Evolutionary conservation across 495 filamentous ascomycete species (phyloP), one percentile per base, ranked within the genome.

Genomic region (Talaromyces thailandensis): DNA sequence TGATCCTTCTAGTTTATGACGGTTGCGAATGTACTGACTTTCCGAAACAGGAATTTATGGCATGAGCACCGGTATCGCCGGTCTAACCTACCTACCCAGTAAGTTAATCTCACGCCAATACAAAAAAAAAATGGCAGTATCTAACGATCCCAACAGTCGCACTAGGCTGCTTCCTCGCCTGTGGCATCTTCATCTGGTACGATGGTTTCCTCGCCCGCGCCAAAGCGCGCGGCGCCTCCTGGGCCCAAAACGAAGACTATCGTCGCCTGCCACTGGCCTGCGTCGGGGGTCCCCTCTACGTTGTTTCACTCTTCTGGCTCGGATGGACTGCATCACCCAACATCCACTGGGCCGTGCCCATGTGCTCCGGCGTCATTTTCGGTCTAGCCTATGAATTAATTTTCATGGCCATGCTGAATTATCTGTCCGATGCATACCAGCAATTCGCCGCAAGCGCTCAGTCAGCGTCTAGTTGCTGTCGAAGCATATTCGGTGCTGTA

Each of bases 401-500:
- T 28, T 80, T 79, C 67, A 76, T 78, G 76, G 75, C 75, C 3
- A 74, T 79, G 65, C 62, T 76, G 18, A 80, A 79, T 67, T 80
- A 79, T 60, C 68, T 80, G 26, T 74, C 74, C 14, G 77, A 81
- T 57, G 75, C 76, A 24, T 81, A 81, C 51, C 73, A 74, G 48
- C 75, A 69, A 0, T 68, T 73, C 24, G 76, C 78, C 6, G 75
- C 77, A 1, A 77, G 75, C 26, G 77, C 76, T 1, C 69, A 79
- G 32, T 74, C 75, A 0, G 76, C 77, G 3, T 67, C 74, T 0
- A 73, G 69, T 64, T 76, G 76, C 57, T 72, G 70, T 0, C 69
- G 75, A 35, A 79, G 75, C 51, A 69, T 71, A 2, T 62, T 78
- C 1, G 76, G 74, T 21, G 77, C 78, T 14, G 69, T 79, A 0